A percentile compares a stretch with the other conserved stretches of the same genome.
These are phyloP conservation scores for Lactarius hatsudake DNA, from an alignment of 768 basidiomycete species.

Conservation along the genomic window DNA sequence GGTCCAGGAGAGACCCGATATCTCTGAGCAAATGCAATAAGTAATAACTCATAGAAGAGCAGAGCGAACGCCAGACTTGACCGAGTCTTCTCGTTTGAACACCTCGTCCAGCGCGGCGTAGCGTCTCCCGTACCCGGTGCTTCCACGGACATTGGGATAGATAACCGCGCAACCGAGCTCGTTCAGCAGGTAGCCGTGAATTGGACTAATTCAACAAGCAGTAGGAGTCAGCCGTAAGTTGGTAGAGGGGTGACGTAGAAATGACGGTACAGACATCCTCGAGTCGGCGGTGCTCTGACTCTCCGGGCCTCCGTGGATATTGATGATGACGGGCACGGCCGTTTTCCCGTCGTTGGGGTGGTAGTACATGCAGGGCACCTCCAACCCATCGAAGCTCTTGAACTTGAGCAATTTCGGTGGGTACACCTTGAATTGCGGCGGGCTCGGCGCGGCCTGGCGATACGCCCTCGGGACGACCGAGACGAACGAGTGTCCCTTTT, in stretches of 20 bases:
- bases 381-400: conserved; percentile 43
- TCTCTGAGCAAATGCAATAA: conserved; percentile 32
- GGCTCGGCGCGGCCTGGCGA: conserved; percentile 36
- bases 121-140: conserved; percentile 41
- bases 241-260: not conserved
- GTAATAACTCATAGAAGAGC: not conserved
- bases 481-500: conserved; percentile 32
- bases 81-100: conserved; percentile 43
- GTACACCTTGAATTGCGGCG: conserved; percentile 31
- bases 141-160: conserved; percentile 45
- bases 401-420: conserved; percentile 38
- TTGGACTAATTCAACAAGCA: conserved; percentile 24
- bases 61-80: conserved; percentile 35
- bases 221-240: not conserved
- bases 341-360: conserved; percentile 35
- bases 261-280: conserved; percentile 32
- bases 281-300: conserved; percentile 37
- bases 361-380: conserved; percentile 44
- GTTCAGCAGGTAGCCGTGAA: conserved; percentile 43
- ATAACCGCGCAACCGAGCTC: conserved; percentile 42
- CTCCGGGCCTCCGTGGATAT: conserved; percentile 43
- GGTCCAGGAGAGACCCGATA: conserved; percentile 38
- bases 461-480: conserved; percentile 34
- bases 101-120: conserved; percentile 43
- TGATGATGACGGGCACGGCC: conserved; percentile 36